Evolutionary conservation across 306 rosid genomes (phyloP), one percentile per base, ranked within the genome.

Genomic region (Crotalaria pallida): DNA sequence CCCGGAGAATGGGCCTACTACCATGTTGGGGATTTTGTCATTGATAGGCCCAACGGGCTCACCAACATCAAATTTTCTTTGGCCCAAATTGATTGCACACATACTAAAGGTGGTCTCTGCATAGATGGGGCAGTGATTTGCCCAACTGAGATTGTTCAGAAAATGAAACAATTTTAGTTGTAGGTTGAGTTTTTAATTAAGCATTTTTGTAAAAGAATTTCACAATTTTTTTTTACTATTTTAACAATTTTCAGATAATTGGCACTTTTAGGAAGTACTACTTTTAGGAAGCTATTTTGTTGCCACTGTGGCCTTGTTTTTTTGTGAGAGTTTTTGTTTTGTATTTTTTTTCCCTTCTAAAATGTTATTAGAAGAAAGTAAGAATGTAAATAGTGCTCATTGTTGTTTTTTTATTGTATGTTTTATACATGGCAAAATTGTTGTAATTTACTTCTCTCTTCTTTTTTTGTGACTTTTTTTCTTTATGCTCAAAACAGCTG

Each of bases 41-140:
- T 83, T 4, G 71, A 71, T 0, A 78, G 50, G 45, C 51, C 84
- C 5, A 61, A 77, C 68, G 72, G 43, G 78, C 79, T 56, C 11
- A 59, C 72, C 24, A 86, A 24, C 17, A 74, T 87, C 3, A 90
- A 84, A 13, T 87, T 93, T 76, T 93, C 94, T 0, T 77, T 90
- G 98, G 77, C 81, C 80, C 97, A 90, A 73, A 88, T 93, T 55
- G 98, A 93, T 73, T 93, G 98, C 62, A 90, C 96, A 0, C 98
- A 93, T 80, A 82, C 86, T 59, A 93, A 93, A 79, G 98, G 94
- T 59, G 97, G 97, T n/a, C 87, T 93, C 7, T 85, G 86, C 75
- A 79, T 93, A 0, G 98, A 93, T 48, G 87, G 86, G 23, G 90
- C 83, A 24, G 66, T 82, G 23, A 81, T 90, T 55, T 81, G 65